Conservation (phyloP, 345 rosid species). For the Gossypium rotundifolium region DNA sequence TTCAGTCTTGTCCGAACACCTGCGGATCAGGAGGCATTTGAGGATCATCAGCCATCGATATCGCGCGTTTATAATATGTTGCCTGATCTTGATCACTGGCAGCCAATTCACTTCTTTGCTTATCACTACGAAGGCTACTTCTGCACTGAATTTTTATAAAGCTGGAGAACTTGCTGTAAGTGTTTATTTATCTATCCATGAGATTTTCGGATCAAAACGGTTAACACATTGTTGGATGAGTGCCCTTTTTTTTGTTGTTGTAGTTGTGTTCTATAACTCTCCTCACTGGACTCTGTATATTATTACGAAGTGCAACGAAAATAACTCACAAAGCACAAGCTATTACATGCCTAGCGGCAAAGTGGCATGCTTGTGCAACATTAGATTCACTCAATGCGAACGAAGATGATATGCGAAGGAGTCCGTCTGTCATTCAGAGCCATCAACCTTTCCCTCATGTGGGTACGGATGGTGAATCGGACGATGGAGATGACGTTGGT, state of each 20-base stretch:
- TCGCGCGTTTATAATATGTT: slow-evolving; percentile 55
- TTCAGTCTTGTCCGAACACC: slow-evolving; percentile 70
- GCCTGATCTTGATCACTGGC: slow-evolving; percentile 66
- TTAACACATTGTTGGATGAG: too few species aligned
- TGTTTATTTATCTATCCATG: neutral
- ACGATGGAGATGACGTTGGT: slow-evolving; percentile 46
- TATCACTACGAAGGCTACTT: slow-evolving; percentile 51
- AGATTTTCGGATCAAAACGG: too few species aligned
- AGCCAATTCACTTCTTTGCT: slow-evolving; percentile 87
- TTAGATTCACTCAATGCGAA: slow-evolving; percentile 53
- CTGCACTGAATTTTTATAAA: slow-evolving; percentile 47
- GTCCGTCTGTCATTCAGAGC: slow-evolving; percentile 8
- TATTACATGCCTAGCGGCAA: slow-evolving; percentile 79
- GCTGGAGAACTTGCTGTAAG: slow-evolving; percentile 91
- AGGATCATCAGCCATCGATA: slow-evolving; percentile 88
- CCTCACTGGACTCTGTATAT: slow-evolving; percentile 52
- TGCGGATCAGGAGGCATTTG: slow-evolving; percentile 74
- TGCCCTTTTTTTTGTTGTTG: neutral
- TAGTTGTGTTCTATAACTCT: slow-evolving; percentile 83
- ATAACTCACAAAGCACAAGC: slow-evolving; percentile 94
- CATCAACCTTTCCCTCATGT: slow-evolving; percentile 16
- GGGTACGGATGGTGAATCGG: slow-evolving; percentile 24
- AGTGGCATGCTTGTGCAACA: slow-evolving; percentile 92
- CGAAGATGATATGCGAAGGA: slow-evolving; percentile 68
- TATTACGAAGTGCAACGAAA: slow-evolving; percentile 78